A percentile compares a stretch with the other conserved stretches of the same genome.
Evolutionary conservation across 805 yeast genomes (phyloP).

Genomic region (Kregervanrija pseudodelftensis): DNA sequence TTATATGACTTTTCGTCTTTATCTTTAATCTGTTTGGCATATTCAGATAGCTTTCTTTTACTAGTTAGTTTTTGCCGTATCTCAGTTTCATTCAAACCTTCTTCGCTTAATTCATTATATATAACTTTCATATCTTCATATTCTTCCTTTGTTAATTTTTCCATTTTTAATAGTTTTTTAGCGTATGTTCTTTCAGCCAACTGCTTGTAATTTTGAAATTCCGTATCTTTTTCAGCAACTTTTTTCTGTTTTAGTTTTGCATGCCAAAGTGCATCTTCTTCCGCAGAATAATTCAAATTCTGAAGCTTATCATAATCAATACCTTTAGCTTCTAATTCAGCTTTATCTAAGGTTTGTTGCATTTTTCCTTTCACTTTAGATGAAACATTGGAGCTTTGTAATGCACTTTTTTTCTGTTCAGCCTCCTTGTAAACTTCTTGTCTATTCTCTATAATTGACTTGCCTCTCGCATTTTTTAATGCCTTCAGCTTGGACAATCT

Average conservation of each 20-base stretch:
- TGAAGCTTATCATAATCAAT: constrained; percentile 35
- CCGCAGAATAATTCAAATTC: constrained; percentile 52
- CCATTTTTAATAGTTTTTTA: constrained; percentile 39
- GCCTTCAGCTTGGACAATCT: constrained; percentile 1
- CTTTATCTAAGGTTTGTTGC: constrained; percentile 29
- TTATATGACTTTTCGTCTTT: neutral
- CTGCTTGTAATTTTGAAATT: constrained; percentile 42
- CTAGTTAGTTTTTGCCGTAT: constrained; percentile 29
- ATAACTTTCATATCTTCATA: constrained; percentile 34
- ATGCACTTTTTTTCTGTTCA: too few relatives aligned
- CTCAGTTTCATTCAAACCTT: constrained; percentile 21
- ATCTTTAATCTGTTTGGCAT: neutral
- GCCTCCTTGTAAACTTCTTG: constrained; percentile 10
- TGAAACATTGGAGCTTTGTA: neutral
- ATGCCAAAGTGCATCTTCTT: constrained; percentile 62
- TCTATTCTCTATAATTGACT: constrained; percentile 6
- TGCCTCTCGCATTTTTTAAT: constrained; percentile 4
- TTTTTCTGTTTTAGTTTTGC: constrained; percentile 27
- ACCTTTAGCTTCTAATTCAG: constrained; percentile 31
- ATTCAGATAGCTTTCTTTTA: constrained; percentile 22
- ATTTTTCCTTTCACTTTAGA: neutral
- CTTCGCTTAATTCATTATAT: constrained; percentile 14
- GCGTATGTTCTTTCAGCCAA: constrained; percentile 56
- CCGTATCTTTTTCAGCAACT: constrained; percentile 26
- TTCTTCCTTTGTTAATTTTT: constrained; percentile 27